Evolutionary conservation across 176 grass and related monocot genomes (phyloP), one percentile per base, ranked within the genome.

Genomic region (Phoenix dactylifera): DNA sequence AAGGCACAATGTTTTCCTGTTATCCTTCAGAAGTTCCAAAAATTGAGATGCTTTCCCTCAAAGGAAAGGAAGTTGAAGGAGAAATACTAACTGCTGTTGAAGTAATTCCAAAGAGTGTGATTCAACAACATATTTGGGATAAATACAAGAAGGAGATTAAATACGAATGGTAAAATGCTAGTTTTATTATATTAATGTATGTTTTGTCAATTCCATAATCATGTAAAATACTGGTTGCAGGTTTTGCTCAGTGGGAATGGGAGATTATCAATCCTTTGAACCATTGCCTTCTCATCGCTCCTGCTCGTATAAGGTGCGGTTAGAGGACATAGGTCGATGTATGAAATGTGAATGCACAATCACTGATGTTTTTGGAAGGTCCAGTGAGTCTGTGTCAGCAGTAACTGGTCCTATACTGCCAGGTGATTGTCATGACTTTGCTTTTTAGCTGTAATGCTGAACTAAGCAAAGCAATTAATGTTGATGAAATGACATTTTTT

Each of bases 101-200:
- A 78, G 69, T 77, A 67, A 79, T 92, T 83, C 87, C 93, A 22
- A 62, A 68, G 25, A 83, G 50, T 24, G 87, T 80, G 56, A 67
- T 82, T 73, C 84, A 92, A 73, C 73, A 75, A 77, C 82, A 85
- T 79, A 59, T 91, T 74, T 91, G 93, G 93, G 60, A 66, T 52
- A 96, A 80, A 54, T 98, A 91, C 77, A 91, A 98, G 81, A 92
- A 85, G 76, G 93, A 92, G 82, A 88, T 88, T 50, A 82, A 67
- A 54, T 98, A 98, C 60, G 72, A 88, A 74, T 98, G 93, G 93
- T 92, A 98, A 22, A 10, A 16, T 39, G 19, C 26, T 15, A 4
- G n/a, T 35, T 68, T 32, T 55, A 22, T 56, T 17, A 49, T 35
- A 50, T 74, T 44, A 44, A 12, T 44, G 3, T 44, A 44, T 12